phyloP scores from a whole-genome alignment of 2,329 filamentous ascomycete species.

The Alternaria triticina region DNA sequence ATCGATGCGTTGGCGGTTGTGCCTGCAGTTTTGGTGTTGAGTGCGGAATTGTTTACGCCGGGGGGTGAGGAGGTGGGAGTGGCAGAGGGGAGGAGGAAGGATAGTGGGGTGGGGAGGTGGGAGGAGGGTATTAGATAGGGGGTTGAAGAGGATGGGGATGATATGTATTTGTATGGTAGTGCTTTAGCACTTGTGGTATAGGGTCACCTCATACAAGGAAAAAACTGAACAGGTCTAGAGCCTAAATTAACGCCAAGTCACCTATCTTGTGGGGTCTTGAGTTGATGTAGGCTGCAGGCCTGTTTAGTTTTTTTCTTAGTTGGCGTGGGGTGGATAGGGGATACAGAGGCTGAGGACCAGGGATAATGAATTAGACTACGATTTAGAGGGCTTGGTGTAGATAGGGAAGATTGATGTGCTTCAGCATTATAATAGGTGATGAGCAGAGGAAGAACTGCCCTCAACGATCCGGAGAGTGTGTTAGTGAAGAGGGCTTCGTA shows the following conservation, averaged over 20 bases:
- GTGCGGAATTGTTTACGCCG: conserved; percentile 46
- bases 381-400: no score
- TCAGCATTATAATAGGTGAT: neutral
- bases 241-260: no score
- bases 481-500: neutral
- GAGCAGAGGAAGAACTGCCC: neutral
- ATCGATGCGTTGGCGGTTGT: conserved; percentile 45
- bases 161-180: neutral
- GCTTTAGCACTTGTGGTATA: no score
- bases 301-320: no score
- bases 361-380: no score
- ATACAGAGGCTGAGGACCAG: no score
- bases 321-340: no score
- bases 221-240: no score
- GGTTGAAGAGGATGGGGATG: neutral
- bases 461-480: neutral
- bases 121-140: conserved; percentile 26
- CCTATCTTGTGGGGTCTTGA: no score
- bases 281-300: no score
- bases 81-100: conserved; percentile 11
- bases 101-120: conserved; percentile 30
- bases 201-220: no score
- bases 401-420: neutral
- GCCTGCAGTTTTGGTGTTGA: conserved; percentile 43
- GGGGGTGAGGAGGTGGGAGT: conserved; percentile 10